These are phyloP conservation scores for Pseudogymnoascus sp. DNA, from an alignment of 2,329 filamentous ascomycete species.

Conservation along the genomic window DNA sequence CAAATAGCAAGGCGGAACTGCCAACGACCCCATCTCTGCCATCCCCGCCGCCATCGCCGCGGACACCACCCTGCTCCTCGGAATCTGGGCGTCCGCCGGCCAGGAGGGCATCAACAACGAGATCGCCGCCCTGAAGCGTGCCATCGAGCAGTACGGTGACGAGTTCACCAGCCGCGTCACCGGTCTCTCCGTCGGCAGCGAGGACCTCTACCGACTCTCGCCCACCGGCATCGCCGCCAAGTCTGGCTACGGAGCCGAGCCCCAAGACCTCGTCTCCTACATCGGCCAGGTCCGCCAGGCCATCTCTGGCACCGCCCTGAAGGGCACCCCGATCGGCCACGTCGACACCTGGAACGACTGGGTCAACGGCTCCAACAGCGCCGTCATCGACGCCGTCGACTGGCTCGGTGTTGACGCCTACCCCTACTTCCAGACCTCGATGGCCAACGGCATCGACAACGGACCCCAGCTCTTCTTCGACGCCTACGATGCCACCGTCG, in stretches of 20 bases:
- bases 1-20: constrained; percentile 52
- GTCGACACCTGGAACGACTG: constrained; percentile 85
- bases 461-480: constrained; percentile 60
- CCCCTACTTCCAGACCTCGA: constrained; percentile 69
- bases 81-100: constrained; percentile 72
- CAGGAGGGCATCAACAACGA: constrained; percentile 60
- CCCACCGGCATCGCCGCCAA: constrained; percentile 57
- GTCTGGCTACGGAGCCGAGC: constrained; percentile 54
- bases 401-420: constrained; percentile 81
- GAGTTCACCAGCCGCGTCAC: constrained; percentile 59
- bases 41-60: constrained; percentile 78
- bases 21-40: constrained; percentile 57
- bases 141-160: constrained; percentile 60
- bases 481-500: constrained; percentile 52
- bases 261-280: constrained; percentile 56
- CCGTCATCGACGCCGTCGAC: constrained; percentile 61
- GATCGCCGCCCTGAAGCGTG: constrained; percentile 59
- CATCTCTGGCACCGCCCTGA: constrained; percentile 54
- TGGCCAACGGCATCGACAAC: constrained; percentile 56
- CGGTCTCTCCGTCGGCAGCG: constrained; percentile 78
- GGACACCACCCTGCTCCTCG: constrained; percentile 69
- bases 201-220: constrained; percentile 78
- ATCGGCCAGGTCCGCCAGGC: constrained; percentile 59
- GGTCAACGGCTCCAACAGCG: constrained; percentile 63
- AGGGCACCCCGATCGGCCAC: constrained; percentile 60